These are phyloP conservation scores for Euphorbia pulcherrima DNA, from an alignment of 345 rosid species.

Conservation along the genomic window DNA sequence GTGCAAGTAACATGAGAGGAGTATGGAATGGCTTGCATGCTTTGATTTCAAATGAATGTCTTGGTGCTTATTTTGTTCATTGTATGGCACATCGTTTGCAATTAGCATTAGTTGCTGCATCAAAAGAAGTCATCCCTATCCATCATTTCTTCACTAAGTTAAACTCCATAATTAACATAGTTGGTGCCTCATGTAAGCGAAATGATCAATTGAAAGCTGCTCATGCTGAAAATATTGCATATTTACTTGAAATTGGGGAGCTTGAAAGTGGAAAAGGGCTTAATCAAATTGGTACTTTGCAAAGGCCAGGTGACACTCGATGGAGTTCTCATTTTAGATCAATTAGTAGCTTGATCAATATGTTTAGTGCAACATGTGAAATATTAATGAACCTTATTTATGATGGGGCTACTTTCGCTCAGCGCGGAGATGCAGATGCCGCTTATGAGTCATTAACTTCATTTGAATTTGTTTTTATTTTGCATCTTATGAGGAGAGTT, in stretches of 20 bases:
- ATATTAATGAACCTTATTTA: neutral
- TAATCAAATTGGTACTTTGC: neutral
- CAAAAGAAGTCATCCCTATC: neutral
- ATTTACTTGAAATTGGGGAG: neutral
- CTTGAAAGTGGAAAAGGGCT: neutral
- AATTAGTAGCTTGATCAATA: neutral
- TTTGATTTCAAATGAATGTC: neutral
- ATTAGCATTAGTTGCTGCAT: neutral
- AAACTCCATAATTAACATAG: neutral
- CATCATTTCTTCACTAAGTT: neutral
- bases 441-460: neutral
- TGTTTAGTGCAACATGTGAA: neutral
- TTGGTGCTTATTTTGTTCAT: slow-evolving; percentile 5
- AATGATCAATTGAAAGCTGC: neutral
- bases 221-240: neutral
- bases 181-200: neutral
- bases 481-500: slow-evolving; percentile 11
- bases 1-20: slow-evolving; percentile 3
- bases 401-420: neutral
- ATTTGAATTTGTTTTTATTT: neutral
- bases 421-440: neutral
- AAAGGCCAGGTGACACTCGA: neutral
- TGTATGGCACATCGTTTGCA: slow-evolving; percentile 1
- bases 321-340: slow-evolving; percentile 13
- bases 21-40: neutral